Percentiles rank a stretch among this genome's conserved stretches.
phyloP scores from a whole-genome alignment of 2,329 filamentous ascomycete species.

The Stachybotrys elegans region DNA sequence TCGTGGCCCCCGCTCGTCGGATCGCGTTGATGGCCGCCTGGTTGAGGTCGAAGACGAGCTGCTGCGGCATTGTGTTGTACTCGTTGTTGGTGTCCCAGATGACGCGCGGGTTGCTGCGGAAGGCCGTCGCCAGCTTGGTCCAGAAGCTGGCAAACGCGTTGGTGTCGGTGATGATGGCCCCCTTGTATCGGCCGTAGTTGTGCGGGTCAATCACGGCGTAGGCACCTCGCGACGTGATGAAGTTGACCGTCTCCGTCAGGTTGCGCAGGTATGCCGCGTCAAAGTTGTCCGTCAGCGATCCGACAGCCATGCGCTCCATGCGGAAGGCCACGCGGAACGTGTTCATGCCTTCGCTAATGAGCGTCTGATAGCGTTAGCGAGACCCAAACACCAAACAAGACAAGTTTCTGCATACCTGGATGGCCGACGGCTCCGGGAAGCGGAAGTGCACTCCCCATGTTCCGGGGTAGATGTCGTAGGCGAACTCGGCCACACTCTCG shows the following conservation, averaged over 20 bases:
- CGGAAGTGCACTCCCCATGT: slow-evolving; percentile 54
- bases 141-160: slow-evolving; percentile 52
- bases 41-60: slow-evolving; percentile 54
- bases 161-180: slow-evolving; percentile 46
- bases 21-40: slow-evolving; percentile 61
- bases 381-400: background rate
- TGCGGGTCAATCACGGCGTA: slow-evolving; percentile 56
- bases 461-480: slow-evolving; percentile 51
- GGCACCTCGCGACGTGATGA: slow-evolving; percentile 35
- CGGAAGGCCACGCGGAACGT: slow-evolving; percentile 51
- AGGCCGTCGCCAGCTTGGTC: slow-evolving; percentile 48
- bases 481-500: slow-evolving; percentile 58
- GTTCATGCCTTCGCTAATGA: slow-evolving; percentile 49
- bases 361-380: slow-evolving; percentile 29
- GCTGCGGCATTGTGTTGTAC: slow-evolving; percentile 58
- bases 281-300: slow-evolving; percentile 33
- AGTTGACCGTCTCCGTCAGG: slow-evolving; percentile 24
- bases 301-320: slow-evolving; percentile 50
- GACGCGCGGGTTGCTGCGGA: slow-evolving; percentile 48
- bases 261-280: slow-evolving; percentile 34
- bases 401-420: slow-evolving; percentile 26
- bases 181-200: slow-evolving; percentile 55
- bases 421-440: slow-evolving; percentile 50
- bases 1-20: slow-evolving; percentile 51
- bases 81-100: slow-evolving; percentile 66